phyloP scores from a whole-genome alignment of 2,329 filamentous ascomycete genomes.

The Boeremia exigua region DNA sequence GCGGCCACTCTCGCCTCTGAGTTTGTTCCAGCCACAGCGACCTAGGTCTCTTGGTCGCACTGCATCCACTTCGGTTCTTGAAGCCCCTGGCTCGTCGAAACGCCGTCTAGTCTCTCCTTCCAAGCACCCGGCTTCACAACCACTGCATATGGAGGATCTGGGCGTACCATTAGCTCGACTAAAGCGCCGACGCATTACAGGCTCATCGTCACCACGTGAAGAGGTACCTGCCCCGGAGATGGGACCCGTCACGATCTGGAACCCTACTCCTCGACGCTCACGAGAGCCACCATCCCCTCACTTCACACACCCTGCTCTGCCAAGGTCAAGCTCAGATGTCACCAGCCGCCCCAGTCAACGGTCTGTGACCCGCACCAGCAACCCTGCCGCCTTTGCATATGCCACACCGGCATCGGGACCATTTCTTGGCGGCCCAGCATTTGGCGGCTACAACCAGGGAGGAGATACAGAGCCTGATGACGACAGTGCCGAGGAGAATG shows the following conservation, averaged over 20 bases:
- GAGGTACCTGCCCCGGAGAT: slow-evolving; percentile 20
- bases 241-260: slow-evolving; percentile 39
- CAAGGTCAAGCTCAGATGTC: slow-evolving; percentile 41
- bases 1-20: slow-evolving; percentile 46
- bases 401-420: slow-evolving; percentile 71
- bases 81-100: slow-evolving; percentile 35
- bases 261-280: slow-evolving; percentile 52
- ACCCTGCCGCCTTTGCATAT: slow-evolving; percentile 68
- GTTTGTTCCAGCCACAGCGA: slow-evolving; percentile 37
- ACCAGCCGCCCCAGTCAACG: slow-evolving; percentile 53
- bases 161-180: slow-evolving; percentile 36
- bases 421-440: slow-evolving; percentile 38
- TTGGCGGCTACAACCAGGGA: slow-evolving; percentile 31
- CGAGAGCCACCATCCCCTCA: slow-evolving; percentile 54
- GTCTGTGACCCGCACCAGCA: slow-evolving; percentile 34
- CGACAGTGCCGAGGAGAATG: slow-evolving; percentile 35
- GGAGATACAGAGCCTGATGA: slow-evolving; percentile 47
- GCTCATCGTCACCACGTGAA: slow-evolving; percentile 34
- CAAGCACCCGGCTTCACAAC: slow-evolving; percentile 38
- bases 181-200: slow-evolving; percentile 56
- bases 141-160: slow-evolving; percentile 46
- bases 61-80: slow-evolving; percentile 37
- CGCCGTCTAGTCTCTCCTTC: slow-evolving; percentile 39
- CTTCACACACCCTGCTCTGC: slow-evolving; percentile 38
- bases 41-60: slow-evolving; percentile 37